A percentile compares a stretch with the other conserved stretches of the same genome.
Evolutionary conservation across 257 asterid species (phyloP).

Genomic region (Penstemon eatonii): DNA sequence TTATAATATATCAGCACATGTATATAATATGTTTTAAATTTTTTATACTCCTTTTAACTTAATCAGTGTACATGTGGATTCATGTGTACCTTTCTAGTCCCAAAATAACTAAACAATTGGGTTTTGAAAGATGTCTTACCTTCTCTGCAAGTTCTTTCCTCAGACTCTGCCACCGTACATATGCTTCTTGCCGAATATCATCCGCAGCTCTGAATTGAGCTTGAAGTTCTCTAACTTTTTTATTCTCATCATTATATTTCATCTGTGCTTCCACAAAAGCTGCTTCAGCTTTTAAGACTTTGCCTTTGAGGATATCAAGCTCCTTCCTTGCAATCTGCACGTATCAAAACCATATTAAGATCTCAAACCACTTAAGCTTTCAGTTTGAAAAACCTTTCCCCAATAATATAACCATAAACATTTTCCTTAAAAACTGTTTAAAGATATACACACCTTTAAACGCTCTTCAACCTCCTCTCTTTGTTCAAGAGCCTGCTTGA

Average conservation of each 20-base stretch:
- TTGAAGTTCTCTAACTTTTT: slow-evolving; percentile 66
- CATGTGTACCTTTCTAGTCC: slow-evolving; percentile 15
- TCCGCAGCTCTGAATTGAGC: slow-evolving; percentile 70
- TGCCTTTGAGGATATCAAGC: slow-evolving; percentile 64
- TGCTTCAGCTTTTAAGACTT: slow-evolving; percentile 61
- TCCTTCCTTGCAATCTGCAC: slow-evolving; percentile 75
- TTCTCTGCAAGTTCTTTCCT: slow-evolving; percentile 59
- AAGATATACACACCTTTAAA: slow-evolving; percentile 57
- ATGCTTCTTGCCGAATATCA: slow-evolving; percentile 86
- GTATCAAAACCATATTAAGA: slow-evolving; percentile 25
- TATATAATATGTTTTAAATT: neutral
- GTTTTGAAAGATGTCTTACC: slow-evolving; percentile 42
- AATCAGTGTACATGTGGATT: neutral
- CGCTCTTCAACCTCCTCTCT: slow-evolving; percentile 70
- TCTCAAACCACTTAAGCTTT: slow-evolving; percentile 10
- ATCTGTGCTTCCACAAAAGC: slow-evolving; percentile 56
- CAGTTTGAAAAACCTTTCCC: slow-evolving; percentile 12
- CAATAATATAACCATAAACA: slow-evolving; percentile 5
- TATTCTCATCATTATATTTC: slow-evolving; percentile 64
- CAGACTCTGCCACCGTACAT: slow-evolving; percentile 58
- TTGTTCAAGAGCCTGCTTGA: slow-evolving; percentile 82
- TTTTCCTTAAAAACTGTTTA: slow-evolving; percentile 16
- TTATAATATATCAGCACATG: neutral
- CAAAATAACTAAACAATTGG: slow-evolving; percentile 22
- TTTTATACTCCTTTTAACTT: neutral